These are phyloP conservation scores for Cladobotryum protrusum DNA, from an alignment of 2,329 filamentous ascomycete genomes.

Conservation along the genomic window DNA sequence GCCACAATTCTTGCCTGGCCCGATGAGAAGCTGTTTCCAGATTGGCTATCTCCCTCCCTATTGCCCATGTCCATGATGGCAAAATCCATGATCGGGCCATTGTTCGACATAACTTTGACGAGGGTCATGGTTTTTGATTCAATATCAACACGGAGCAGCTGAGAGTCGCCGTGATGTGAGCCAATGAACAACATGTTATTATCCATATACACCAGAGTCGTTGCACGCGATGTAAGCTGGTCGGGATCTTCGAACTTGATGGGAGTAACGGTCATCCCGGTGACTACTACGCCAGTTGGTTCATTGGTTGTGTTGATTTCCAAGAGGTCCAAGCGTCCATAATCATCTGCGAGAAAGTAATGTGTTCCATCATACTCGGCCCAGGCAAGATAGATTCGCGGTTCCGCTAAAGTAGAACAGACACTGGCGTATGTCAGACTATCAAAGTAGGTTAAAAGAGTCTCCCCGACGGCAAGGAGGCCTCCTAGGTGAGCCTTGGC, in stretches of 20 bases:
- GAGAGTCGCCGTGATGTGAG: slow-evolving; percentile 88
- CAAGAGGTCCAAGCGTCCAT: slow-evolving; percentile 77
- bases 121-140: slow-evolving; percentile 47
- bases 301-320: slow-evolving; percentile 66
- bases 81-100: slow-evolving; percentile 89
- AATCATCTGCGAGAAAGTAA: slow-evolving; percentile 89
- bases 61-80: slow-evolving; percentile 95
- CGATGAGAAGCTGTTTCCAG: slow-evolving; percentile 84
- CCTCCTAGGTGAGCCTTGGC: slow-evolving; percentile 59
- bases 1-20: slow-evolving; percentile 92
- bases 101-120: slow-evolving; percentile 66
- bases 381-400: slow-evolving; percentile 90
- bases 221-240: slow-evolving; percentile 62
- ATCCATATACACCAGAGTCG: slow-evolving; percentile 71
- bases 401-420: slow-evolving; percentile 59
- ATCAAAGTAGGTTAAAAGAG: slow-evolving; percentile 78
- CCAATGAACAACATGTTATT: slow-evolving; percentile 73
- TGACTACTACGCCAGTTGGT: slow-evolving; percentile 59
- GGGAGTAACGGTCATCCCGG: slow-evolving; percentile 60
- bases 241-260: slow-evolving; percentile 23
- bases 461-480: slow-evolving; percentile 70
- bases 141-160: slow-evolving; percentile 60
- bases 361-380: slow-evolving; percentile 72
- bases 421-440: slow-evolving; percentile 64
- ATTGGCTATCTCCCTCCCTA: slow-evolving; percentile 65